phyloP scores from a whole-genome alignment of 208 protist species.

The Trypanosoma cruzi region DNA sequence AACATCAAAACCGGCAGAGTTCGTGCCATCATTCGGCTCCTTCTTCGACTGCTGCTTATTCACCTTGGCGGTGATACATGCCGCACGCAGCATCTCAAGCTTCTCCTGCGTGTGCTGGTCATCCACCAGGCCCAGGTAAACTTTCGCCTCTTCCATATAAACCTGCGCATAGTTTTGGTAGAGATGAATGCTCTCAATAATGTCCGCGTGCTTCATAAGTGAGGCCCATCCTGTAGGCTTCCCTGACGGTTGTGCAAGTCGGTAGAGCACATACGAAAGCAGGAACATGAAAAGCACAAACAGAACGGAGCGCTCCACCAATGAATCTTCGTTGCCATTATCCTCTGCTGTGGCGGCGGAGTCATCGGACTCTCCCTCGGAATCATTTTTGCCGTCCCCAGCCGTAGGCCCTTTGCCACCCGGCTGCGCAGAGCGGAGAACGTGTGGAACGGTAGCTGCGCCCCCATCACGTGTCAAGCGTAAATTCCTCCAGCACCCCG shows the following conservation, averaged over 20 bases:
- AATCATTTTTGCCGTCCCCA: slow-evolving; percentile 15
- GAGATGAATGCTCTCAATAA: slow-evolving; percentile 43
- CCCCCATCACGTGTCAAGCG: not conserved
- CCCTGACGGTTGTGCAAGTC: slow-evolving; percentile 42
- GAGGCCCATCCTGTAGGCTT: slow-evolving; percentile 53
- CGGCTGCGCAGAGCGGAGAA: not conserved
- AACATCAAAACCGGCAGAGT: slow-evolving; percentile 42
- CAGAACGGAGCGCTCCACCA: slow-evolving; percentile 56
- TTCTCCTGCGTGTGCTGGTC: slow-evolving; percentile 68
- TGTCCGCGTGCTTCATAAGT: slow-evolving; percentile 39
- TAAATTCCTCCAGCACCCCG: not conserved
- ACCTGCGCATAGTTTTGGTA: slow-evolving; percentile 69
- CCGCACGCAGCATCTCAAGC: slow-evolving; percentile 38
- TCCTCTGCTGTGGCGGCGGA: slow-evolving; percentile 25
- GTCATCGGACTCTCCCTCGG: not conserved
- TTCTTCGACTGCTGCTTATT: slow-evolving; percentile 3
- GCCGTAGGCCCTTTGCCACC: slow-evolving; percentile 12
- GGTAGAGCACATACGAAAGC: slow-evolving; percentile 50
- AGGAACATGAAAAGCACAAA: slow-evolving; percentile 61
- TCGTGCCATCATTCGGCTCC: slow-evolving; percentile 1
- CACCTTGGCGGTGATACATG: slow-evolving; percentile 18
- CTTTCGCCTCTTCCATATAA: slow-evolving; percentile 51
- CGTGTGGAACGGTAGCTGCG: not conserved
- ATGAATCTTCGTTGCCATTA: slow-evolving; percentile 44
- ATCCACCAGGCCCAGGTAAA: slow-evolving; percentile 52